These are phyloP conservation scores for Pseudogymnoascus pannorum DNA, from an alignment of 2,329 filamentous ascomycete genomes.

Conservation along the genomic window DNA sequence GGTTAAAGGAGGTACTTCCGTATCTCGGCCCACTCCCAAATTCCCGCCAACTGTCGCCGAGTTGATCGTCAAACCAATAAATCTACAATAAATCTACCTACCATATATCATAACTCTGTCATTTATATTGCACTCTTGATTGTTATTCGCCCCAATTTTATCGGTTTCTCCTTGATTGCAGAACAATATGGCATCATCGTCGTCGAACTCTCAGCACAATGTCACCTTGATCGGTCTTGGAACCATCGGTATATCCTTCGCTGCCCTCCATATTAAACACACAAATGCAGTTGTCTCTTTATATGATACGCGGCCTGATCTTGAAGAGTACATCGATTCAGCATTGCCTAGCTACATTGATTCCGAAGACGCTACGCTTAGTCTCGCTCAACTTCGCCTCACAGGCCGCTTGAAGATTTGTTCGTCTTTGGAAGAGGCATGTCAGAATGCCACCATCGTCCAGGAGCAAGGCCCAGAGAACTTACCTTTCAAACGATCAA, in stretches of 20 bases:
- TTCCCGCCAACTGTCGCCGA: too few relatives aligned
- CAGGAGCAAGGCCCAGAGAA: conserved; percentile 55
- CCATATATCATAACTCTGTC: too few relatives aligned
- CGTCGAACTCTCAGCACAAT: neutral
- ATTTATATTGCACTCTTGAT: neutral
- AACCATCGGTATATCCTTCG: conserved; percentile 50
- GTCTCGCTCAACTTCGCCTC: conserved; percentile 18
- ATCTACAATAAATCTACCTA: too few relatives aligned
- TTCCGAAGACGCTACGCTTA: neutral
- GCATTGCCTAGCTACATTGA: conserved; percentile 31
- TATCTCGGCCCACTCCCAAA: too few relatives aligned
- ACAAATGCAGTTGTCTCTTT: conserved; percentile 26
- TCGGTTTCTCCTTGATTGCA: neutral
- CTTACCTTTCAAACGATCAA: conserved; percentile 39
- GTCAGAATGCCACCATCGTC: conserved; percentile 41
- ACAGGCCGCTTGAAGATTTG: conserved; percentile 30
- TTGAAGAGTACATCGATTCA: conserved; percentile 35
- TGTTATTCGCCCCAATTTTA: neutral
- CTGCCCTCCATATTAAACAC: conserved; percentile 43
- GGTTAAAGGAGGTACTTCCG: too few relatives aligned
- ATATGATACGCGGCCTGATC: conserved; percentile 45
- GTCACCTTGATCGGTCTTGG: conserved; percentile 34
- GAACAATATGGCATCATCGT: neutral
- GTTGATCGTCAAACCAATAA: too few relatives aligned
- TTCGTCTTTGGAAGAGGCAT: conserved; percentile 34